Conservation (phyloP, 2,329 filamentous ascomycete species). For the Cordyceps cateniannulata region DNA sequence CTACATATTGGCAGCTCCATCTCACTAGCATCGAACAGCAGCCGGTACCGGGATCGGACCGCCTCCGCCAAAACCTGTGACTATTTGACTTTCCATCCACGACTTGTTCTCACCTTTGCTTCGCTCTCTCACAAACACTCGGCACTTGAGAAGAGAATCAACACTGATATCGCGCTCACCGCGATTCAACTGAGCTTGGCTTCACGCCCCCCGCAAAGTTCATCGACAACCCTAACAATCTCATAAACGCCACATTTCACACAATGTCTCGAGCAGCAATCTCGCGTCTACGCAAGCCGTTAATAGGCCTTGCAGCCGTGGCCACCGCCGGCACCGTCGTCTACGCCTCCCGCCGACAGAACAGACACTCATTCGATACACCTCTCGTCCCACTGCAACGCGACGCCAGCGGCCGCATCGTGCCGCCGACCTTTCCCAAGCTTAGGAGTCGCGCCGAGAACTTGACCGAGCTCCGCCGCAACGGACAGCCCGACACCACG, state of each 20-base stretch:
- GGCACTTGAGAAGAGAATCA: neutral
- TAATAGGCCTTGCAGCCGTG: slow-evolving; percentile 25
- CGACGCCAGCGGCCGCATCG: slow-evolving; percentile 30
- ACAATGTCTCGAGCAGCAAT: slow-evolving; percentile 28
- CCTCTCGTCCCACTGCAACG: slow-evolving; percentile 29
- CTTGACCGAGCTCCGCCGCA: slow-evolving; percentile 33
- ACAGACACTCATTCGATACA: slow-evolving; percentile 25
- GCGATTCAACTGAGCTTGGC: neutral
- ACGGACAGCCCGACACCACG: slow-evolving; percentile 29
- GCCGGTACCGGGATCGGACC: slow-evolving; percentile 1
- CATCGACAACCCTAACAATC: neutral
- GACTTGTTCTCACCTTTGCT: neutral
- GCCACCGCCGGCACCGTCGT: slow-evolving; percentile 25
- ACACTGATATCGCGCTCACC: neutral
- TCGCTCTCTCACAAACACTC: too few species aligned
- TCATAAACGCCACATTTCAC: neutral
- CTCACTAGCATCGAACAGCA: neutral
- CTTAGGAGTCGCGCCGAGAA: slow-evolving; percentile 30
- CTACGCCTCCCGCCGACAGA: slow-evolving; percentile 23
- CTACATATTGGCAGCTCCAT: neutral
- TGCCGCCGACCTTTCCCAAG: slow-evolving; percentile 30
- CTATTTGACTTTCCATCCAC: neutral
- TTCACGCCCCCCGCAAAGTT: neutral
- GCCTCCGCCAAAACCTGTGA: slow-evolving; percentile 2
- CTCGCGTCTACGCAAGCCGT: slow-evolving; percentile 29